Conservation (phyloP, 208 protist genomes). For the Wallacemonas sp. region DNA sequence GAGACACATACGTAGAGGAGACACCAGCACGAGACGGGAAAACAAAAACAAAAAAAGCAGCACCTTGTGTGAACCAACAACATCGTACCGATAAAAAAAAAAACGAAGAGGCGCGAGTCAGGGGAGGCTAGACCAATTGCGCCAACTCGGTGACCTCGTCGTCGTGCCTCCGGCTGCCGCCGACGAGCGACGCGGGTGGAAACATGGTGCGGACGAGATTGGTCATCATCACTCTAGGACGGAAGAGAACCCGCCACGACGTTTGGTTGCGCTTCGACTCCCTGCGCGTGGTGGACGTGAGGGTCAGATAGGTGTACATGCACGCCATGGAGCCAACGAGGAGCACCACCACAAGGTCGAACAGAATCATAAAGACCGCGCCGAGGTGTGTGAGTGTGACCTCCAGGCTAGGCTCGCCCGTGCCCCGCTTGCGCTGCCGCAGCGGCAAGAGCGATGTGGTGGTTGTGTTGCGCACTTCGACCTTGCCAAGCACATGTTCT, state of each 20-base stretch:
- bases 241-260: constrained; percentile 29
- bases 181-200: constrained; percentile 15
- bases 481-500: neutral
- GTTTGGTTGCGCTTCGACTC: constrained; percentile 46
- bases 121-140: constrained; percentile 8
- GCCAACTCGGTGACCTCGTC: neutral
- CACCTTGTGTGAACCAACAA: no score
- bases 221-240: constrained; percentile 23
- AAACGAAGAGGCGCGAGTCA: constrained; percentile 1
- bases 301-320: constrained; percentile 40
- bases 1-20: no score
- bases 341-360: constrained; percentile 25
- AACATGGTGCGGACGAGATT: constrained; percentile 15
- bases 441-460: neutral
- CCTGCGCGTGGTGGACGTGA: constrained; percentile 53
- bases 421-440: neutral
- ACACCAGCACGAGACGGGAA: no score
- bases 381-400: constrained; percentile 10
- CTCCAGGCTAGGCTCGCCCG: neutral
- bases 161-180: neutral
- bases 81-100: no score
- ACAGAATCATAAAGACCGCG: constrained; percentile 21
- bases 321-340: constrained; percentile 29
- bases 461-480: neutral
- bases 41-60: no score